These are phyloP conservation scores for Hypoxylon lienhwacheense DNA, from an alignment of 495 filamentous ascomycete genomes.

Conservation along the genomic window DNA sequence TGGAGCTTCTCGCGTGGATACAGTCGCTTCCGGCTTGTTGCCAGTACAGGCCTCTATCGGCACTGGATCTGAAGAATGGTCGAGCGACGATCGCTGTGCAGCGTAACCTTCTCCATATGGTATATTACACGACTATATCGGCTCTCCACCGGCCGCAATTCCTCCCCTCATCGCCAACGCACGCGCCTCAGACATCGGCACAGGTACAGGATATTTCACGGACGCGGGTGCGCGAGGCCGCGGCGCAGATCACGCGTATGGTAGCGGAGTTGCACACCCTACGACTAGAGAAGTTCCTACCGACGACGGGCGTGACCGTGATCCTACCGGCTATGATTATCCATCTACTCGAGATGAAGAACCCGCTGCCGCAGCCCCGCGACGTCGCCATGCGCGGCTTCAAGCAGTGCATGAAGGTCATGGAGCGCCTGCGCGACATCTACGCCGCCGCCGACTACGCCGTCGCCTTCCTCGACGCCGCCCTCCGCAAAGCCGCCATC, in stretches of 20 bases:
- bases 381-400: conserved; percentile 73
- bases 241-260: conserved; percentile 77
- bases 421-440: conserved; percentile 76
- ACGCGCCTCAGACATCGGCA: conserved; percentile 53
- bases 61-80: conserved; percentile 49
- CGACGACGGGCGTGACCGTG: conserved; percentile 86
- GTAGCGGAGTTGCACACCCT: conserved; percentile 69
- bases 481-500: conserved; percentile 77
- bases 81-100: conserved; percentile 64
- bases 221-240: conserved; percentile 74
- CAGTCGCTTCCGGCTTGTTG: conserved; percentile 68
- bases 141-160: conserved; percentile 88
- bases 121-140: conserved; percentile 83
- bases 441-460: conserved; percentile 88
- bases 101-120: conserved; percentile 79
- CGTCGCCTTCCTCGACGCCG: conserved; percentile 80
- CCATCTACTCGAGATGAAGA: conserved; percentile 86
- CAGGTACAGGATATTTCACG: conserved; percentile 78
- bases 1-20: conserved; percentile 72
- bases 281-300: conserved; percentile 73
- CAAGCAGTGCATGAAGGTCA: conserved; percentile 81
- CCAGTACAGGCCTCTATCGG: conserved; percentile 56
- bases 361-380: conserved; percentile 65
- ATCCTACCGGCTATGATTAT: conserved; percentile 89
- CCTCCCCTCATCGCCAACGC: conserved; percentile 67